Base-by-base conservation (phyloP, 2,329 filamentous ascomycete species). In the Trichoderma sp. region DNA sequence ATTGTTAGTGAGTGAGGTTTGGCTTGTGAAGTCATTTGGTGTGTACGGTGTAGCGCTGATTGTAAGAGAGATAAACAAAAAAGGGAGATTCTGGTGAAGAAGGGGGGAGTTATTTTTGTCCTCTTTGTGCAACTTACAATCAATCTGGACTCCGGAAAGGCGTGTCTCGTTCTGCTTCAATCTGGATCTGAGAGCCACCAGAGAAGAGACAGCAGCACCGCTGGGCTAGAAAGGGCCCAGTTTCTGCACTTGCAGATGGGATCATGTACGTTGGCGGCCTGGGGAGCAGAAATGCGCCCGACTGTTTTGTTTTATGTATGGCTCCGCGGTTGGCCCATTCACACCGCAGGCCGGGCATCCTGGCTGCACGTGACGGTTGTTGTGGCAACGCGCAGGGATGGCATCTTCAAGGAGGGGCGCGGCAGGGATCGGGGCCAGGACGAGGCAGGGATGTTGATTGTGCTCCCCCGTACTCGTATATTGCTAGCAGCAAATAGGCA, bases 261-360 rank as follows among this genome's bases (percentile, higher is more conserved):
- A 49, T 56, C 53, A 29, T n/a, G 53, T 56, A 19, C 24, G 57
- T 59, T 19, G 21, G 35, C 16, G 56, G 63, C 55, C 55, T 59
- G 55, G 63, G 53, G 47, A 35, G 58, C 31, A 53, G 49, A 59
- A 59, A 33, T 35, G 55, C 55, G 55, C 55, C 55, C 35, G 63
- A 43, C 31, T 58, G 63, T 67, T 67, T 67, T 67, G 63, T 52
- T 67, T 67, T 67, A 67, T 67, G 63, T 49, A 33, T 33, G 53
- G 27, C 40, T 24, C 27, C 21, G 24, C 7, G 14, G 55, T 5
- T 21, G 33, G 33, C 35, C 55, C 55, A 52, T 67, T 31, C 63
- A 27, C 27, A 29, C 62, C 35, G 16, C 29, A 11, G 31, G 47
- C 60, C 47, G 8, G 47, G 47, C n/a, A 49, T 49, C n/a, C n/a